Evolutionary conservation across 805 yeast species (phyloP).

Genomic region (Blastobotrys robertii): DNA sequence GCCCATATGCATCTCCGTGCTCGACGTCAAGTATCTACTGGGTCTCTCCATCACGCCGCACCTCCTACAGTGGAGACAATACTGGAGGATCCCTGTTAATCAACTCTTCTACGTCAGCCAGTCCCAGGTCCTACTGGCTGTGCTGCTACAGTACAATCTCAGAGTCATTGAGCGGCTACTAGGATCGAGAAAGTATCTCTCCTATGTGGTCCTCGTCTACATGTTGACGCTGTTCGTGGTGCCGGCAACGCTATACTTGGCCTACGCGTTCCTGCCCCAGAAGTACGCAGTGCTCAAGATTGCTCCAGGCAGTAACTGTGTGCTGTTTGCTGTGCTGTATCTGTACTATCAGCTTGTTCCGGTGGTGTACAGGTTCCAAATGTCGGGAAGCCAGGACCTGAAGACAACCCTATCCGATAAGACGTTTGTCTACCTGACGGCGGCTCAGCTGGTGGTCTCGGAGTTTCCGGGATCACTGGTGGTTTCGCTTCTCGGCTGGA

Average conservation of each 20-base stretch:
- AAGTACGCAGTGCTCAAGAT: constrained; percentile 9
- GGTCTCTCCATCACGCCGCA: constrained; percentile 28
- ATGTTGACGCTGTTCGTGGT: constrained; percentile 13
- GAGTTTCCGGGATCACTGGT: constrained; percentile 25
- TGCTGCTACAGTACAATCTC: constrained; percentile 31
- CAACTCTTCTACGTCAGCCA: constrained; percentile 25
- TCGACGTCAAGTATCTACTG: constrained; percentile 30
- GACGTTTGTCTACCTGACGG: constrained; percentile 26
- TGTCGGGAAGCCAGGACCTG: constrained; percentile 11
- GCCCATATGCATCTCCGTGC: constrained; percentile 29
- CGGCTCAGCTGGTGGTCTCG: constrained; percentile 27
- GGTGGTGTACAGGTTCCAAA: constrained; percentile 31
- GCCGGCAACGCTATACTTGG: constrained; percentile 15
- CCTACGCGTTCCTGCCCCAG: constrained; percentile 12
- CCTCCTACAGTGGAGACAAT: constrained; percentile 27
- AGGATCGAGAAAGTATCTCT: constrained; percentile 30
- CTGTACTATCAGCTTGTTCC: constrained; percentile 33
- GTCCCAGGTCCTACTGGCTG: constrained; percentile 29
- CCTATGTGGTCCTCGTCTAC: constrained; percentile 19
- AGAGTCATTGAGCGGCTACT: constrained; percentile 31
- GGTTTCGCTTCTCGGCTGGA: constrained; percentile 29
- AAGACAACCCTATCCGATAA: constrained; percentile 27
- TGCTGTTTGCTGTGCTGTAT: constrained; percentile 29
- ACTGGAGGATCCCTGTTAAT: constrained; percentile 28
- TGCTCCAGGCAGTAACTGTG: constrained; percentile 29